Evolutionary conservation across 176 grass and related monocot species (phyloP).

Genomic region (Lolium perenne): DNA sequence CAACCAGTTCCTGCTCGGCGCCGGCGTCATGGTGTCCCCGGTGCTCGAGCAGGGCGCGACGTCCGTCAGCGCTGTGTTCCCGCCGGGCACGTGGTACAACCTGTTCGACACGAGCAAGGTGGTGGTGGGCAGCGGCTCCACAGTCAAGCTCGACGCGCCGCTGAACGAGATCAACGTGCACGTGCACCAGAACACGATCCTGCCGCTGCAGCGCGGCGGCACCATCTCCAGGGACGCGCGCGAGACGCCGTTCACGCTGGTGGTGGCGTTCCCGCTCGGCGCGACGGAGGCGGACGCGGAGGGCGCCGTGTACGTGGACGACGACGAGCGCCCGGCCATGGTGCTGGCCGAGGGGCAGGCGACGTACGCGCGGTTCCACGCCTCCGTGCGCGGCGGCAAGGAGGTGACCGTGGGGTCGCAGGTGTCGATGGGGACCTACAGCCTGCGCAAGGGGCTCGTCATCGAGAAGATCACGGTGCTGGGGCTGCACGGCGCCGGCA

Average conservation of each 20-base stretch:
- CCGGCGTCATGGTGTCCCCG: constrained; percentile 79
- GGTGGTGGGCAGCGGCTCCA: constrained; percentile 39
- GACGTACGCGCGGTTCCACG: constrained; percentile 63
- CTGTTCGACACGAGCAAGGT: constrained; percentile 76
- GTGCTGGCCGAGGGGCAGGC: constrained; percentile 74
- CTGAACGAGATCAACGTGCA: constrained; percentile 92
- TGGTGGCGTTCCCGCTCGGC: constrained; percentile 71
- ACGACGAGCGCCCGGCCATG: constrained; percentile 94
- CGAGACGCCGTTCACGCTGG: constrained; percentile 79
- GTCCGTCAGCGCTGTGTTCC: constrained; percentile 71
- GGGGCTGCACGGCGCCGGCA: constrained; percentile 68
- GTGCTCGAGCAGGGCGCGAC: constrained; percentile 70
- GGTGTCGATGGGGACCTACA: constrained; percentile 62
- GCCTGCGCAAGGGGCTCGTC: constrained; percentile 56
- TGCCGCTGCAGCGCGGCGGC: constrained; percentile 88
- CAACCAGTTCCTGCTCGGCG: constrained; percentile 83
- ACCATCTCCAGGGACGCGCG: constrained; percentile 64
- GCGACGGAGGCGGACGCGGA: constrained; percentile 55
- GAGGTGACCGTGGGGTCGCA: constrained; percentile 76
- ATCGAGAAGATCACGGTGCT: constrained; percentile 82
- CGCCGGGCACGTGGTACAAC: constrained; percentile 89
- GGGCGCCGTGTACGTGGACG: constrained; percentile 78
- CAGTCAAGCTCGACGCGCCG: constrained; percentile 56
- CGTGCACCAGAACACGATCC: constrained; percentile 70
- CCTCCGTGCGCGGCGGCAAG: constrained; percentile 62